Base-by-base conservation (phyloP, 1,284 basidiomycete species). In the Rhodotorula glutinis region DNA sequence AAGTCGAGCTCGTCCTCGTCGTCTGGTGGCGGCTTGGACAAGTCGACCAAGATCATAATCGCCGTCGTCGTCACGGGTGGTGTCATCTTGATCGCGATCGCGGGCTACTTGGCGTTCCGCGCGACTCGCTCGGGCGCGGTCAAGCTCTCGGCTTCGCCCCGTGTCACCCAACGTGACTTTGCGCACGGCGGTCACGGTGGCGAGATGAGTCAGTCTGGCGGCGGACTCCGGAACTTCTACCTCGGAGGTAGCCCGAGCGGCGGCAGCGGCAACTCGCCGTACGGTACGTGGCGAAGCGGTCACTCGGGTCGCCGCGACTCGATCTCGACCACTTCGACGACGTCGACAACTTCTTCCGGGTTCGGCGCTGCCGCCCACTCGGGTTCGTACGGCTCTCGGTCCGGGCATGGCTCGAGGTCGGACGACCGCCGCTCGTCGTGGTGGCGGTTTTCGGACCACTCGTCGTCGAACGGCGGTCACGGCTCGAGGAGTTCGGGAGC, bases 1-100 rank as follows among this genome's bases (percentile, higher is more conserved):
- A 60, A 53, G 16, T 13, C 54, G 38, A n/a, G 23, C 29, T 46
- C 56, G 43, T n/a, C 43, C 41, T 43, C 46, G 43, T 44, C 43
- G 27, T 19, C 27, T 8, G 30, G 27, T 16, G 54, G 44, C 29
- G 63, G 53, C 38, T 29, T 29, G 19, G 49, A 51, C 57, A 73
- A 73, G 53, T 52, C 52, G 44, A 72, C 70, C 57, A 73, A 46
- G 44, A 72, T 73, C 62, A 66, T 73, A 61, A 73, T 73, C 53
- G 72, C 63, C 30, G 70, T 72, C 53, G 72, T 73, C 55, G 70
- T 72, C 38, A 53, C 61, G 29, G 57, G 70, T 30, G 72, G 70
- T 10, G 63, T 65, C n/a, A 14, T 72, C 56, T 43, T 73, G 29
- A 62, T 73, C 56, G 60, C 60, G 38, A 54, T 72, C 33, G 70